Percentiles rank a stretch among this genome's conserved stretches.
phyloP scores from a whole-genome alignment of 2,329 filamentous ascomycete species.

The Calonectria leucothoes region DNA sequence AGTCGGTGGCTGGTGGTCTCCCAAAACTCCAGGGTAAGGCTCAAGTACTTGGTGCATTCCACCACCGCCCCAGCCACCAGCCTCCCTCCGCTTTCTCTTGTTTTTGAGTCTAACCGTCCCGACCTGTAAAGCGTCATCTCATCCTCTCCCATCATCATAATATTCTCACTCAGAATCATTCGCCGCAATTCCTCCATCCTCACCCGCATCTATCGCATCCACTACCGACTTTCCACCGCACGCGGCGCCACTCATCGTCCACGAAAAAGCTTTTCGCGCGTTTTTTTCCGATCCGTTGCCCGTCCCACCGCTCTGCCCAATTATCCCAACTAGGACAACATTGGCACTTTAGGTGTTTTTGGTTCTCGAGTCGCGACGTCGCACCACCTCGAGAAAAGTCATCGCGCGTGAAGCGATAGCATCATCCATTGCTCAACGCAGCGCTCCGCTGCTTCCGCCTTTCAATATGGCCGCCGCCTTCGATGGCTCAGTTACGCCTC shows the following conservation, averaged over 20 bases:
- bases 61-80: slow-evolving; percentile 41
- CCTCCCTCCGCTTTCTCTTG: slow-evolving; percentile 33
- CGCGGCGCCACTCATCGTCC: background rate
- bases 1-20: slow-evolving; percentile 39
- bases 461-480: slow-evolving; percentile 44
- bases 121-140: slow-evolving; percentile 40
- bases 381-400: slow-evolving; percentile 18
- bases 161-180: slow-evolving; percentile 37
- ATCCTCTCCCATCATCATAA: slow-evolving; percentile 37
- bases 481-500: slow-evolving; percentile 64
- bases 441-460: slow-evolving; percentile 23
- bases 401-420: slow-evolving; percentile 11
- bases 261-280: slow-evolving; percentile 13
- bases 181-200: slow-evolving; percentile 28
- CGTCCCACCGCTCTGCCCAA: slow-evolving; percentile 7
- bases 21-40: slow-evolving; percentile 40
- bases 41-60: slow-evolving; percentile 21
- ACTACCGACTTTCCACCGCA: background rate
- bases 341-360: slow-evolving; percentile 35
- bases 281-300: slow-evolving; percentile 10
- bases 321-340: slow-evolving; percentile 24
- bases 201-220: background rate
- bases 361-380: slow-evolving; percentile 29
- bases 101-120: slow-evolving; percentile 38
- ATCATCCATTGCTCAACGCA: slow-evolving; percentile 17